Evolutionary conservation across 2,329 filamentous ascomycete genomes (phyloP), one percentile per base, ranked within the genome.

Genomic region (Claviceps pazoutovae): DNA sequence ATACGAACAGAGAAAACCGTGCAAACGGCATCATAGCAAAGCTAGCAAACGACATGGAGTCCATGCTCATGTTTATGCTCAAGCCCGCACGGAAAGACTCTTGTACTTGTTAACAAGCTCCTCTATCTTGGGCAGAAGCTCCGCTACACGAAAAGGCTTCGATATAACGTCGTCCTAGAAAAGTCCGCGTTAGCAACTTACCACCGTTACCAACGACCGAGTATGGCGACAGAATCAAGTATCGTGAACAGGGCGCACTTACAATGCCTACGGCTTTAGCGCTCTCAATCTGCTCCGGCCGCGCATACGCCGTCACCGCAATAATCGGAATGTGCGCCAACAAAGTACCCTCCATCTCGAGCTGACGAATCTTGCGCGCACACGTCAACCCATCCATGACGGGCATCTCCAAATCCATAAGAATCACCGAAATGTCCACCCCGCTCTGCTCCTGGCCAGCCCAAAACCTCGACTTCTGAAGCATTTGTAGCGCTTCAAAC

Each of bases 381-480:
- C 85, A 88, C 2, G 83, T 84, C 65, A 86, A 78, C 38, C 86
- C 86, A 59, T 90, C 84, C 86, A 89, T 89, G 44, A 88, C 75
- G 1, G 86, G 86, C 86, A 90, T 90, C 60, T 89, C 85, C 47
- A 88, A 73, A 61, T 90, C 86, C 85, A 90, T 88, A 5, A 90
- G 66, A 13, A 90, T 82, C 46, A 88, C 73, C 8, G 80, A 79
- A 23, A 86, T 74, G 47, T 80, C 74, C 8, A 73, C 66, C 2
- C 74, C 74, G 14, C 70, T 66, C 16, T 64, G 54, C 55, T 73
- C 71, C 8, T 72, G 67, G 14, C 73, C 73, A 21, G 63, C 61
- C 79, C 79, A 81, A 61, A 77, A 81, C 5, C 71, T 69, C 8
- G 79, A 81, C 48, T 68, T 71, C 54, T 75, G 69, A 37, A 84